A percentile compares a stretch with the other conserved stretches of the same genome.
phyloP scores from a whole-genome alignment of 2,329 filamentous ascomycete genomes.

The Chrysosphaeria jannelii region DNA sequence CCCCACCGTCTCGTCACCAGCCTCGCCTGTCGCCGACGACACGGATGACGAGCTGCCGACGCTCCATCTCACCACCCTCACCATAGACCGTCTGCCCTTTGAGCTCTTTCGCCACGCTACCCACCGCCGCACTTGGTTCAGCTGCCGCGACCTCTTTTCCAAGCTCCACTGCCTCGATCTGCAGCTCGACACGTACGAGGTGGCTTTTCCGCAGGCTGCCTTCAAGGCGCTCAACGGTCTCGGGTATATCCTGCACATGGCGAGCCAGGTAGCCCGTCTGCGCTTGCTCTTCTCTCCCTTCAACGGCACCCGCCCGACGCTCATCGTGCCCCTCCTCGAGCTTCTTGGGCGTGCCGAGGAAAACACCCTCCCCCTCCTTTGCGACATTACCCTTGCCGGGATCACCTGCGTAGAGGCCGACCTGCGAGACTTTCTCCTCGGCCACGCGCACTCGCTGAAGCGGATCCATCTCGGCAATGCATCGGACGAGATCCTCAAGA shows the following conservation, averaged over 20 bases:
- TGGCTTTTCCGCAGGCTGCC: conserved; percentile 10
- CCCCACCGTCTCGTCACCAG: conserved; percentile 1
- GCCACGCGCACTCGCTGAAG: conserved; percentile 11
- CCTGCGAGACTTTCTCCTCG: conserved; percentile 12
- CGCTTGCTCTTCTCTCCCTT: too few relatives aligned
- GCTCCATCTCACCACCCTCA: conserved; percentile 8
- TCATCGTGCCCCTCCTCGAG: too few relatives aligned
- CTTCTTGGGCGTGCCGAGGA: conserved; percentile 3
- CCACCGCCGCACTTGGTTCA: conserved; percentile 13
- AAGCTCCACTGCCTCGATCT: conserved; percentile 12
- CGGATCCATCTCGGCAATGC: conserved; percentile 12
- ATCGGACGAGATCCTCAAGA: conserved; percentile 10
- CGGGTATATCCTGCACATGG: conserved; percentile 12
- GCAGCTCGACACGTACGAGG: conserved; percentile 11
- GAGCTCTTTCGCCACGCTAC: conserved; percentile 11
- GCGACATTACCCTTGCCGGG: conserved; percentile 13
- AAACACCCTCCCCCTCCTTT: conserved; percentile 11
- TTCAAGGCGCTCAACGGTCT: conserved; percentile 14
- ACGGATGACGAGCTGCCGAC: not conserved
- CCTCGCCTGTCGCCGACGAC: not conserved
- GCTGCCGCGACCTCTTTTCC: conserved; percentile 12
- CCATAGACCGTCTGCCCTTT: conserved; percentile 14
- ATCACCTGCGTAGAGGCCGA: conserved; percentile 14
- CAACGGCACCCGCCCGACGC: too few relatives aligned
- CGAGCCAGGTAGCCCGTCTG: too few relatives aligned